These are phyloP conservation scores for Panicum hallii DNA, from an alignment of 202 grass and related monocot species.

Conservation along the genomic window DNA sequence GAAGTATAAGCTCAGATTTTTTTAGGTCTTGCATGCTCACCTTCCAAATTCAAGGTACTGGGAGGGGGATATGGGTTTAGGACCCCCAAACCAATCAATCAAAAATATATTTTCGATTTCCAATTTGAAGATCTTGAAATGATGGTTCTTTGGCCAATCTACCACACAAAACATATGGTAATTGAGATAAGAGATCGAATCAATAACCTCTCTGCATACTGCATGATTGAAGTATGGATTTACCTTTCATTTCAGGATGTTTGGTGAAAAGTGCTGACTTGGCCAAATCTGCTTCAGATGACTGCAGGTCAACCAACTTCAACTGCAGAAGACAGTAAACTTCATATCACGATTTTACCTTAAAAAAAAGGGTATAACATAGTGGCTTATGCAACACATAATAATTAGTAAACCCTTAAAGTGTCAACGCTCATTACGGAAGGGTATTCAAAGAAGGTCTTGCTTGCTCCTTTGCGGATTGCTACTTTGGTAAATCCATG, in stretches of 20 bases:
- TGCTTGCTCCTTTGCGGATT: neutral
- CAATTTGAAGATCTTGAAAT: conserved; percentile 86
- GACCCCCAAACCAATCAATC: conserved; percentile 94
- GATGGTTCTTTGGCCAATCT: conserved; percentile 86
- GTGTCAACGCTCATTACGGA: neutral
- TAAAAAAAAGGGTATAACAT: neutral
- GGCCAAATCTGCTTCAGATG: conserved; percentile 72
- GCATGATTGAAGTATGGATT: neutral
- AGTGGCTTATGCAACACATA: neutral
- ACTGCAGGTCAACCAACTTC: conserved; percentile 68
- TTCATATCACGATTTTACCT: neutral
- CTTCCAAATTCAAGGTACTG: conserved; percentile 66
- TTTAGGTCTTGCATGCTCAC: conserved; percentile 46
- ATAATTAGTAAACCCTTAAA: neutral
- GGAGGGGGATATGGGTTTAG: conserved; percentile 76
- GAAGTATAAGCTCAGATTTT: neutral
- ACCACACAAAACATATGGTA: conserved; percentile 39
- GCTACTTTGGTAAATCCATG: conserved; percentile 8
- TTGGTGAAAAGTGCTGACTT: conserved; percentile 75
- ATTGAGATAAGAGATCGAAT: neutral
- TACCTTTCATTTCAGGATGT: conserved; percentile 97
- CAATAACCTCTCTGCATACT: neutral
- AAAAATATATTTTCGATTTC: conserved; percentile 85
- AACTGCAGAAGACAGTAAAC: conserved; percentile 58
- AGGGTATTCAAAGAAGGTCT: neutral